Percentiles rank a stretch among this genome's conserved stretches.
These are phyloP conservation scores for Filobasidium floriforme DNA, from an alignment of 768 basidiomycete genomes.

Conservation along the genomic window DNA sequence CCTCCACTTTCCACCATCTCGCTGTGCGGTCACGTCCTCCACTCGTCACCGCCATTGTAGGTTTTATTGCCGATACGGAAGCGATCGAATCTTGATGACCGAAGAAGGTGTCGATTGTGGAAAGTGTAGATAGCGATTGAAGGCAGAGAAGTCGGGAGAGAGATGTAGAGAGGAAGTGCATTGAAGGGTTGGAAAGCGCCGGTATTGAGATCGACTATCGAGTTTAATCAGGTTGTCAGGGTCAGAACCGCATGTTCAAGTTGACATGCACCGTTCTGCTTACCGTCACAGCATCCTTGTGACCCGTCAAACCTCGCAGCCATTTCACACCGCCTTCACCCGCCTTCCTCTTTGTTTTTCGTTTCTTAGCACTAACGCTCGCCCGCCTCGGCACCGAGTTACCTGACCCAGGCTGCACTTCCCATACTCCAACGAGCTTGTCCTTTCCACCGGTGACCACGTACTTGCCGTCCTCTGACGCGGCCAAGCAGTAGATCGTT, in stretches of 20 bases:
- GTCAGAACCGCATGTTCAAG: background rate
- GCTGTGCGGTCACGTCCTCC: slow-evolving; percentile 86
- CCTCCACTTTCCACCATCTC: slow-evolving; percentile 91
- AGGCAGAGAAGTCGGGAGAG: slow-evolving; percentile 64
- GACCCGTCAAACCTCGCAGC: slow-evolving; percentile 73
- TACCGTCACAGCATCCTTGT: slow-evolving; percentile 62
- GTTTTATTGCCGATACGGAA: slow-evolving; percentile 67
- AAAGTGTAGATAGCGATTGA: slow-evolving; percentile 57
- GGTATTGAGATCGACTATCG: slow-evolving; percentile 59
- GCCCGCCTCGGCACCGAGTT: slow-evolving; percentile 1
- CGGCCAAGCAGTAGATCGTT: slow-evolving; percentile 71
- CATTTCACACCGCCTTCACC: slow-evolving; percentile 58
- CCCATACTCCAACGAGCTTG: slow-evolving; percentile 75
- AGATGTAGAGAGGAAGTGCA: slow-evolving; percentile 65
- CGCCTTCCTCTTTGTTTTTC: slow-evolving; percentile 11
- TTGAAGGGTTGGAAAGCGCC: slow-evolving; percentile 60
- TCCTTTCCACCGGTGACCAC: slow-evolving; percentile 85
- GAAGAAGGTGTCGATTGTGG: slow-evolving; percentile 91
- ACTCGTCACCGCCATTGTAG: slow-evolving; percentile 75
- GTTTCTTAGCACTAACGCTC: background rate
- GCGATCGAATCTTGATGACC: slow-evolving; percentile 89
- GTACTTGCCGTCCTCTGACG: slow-evolving; percentile 75
- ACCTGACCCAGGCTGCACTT: slow-evolving; percentile 45
- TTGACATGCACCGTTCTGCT: slow-evolving; percentile 40
- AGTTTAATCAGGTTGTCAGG: slow-evolving; percentile 50